Base-by-base conservation (phyloP, 1,284 basidiomycete species). In the Inonotus obliquus region DNA sequence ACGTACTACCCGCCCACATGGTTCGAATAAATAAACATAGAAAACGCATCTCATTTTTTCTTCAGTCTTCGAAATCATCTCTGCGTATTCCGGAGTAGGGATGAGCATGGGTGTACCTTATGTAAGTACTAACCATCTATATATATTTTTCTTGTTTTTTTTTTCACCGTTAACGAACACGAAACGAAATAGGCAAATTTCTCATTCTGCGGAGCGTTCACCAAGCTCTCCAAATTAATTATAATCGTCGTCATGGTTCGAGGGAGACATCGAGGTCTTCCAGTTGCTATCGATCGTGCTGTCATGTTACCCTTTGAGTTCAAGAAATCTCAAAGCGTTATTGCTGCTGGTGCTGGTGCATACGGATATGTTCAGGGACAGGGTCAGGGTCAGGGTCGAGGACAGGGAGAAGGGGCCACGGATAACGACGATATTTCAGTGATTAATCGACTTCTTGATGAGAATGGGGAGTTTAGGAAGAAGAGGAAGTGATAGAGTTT, bases 51-150 rank as follows among this genome's bases (percentile, higher is more conserved):
- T 14, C 62, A 32, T 1, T 60, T 17, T 19, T 37, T 25, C 58
- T 71, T 2, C 68, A 93, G 87, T 91, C 2, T 96, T 94, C 69
- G 93, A 96, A 72, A 72, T 94, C 23, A 91, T 94, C 7, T 95
- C 92, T n/a, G 95, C 94, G 0, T 97, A 96, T 70, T 94, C 93
- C 1, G 91, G 90, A 2, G 93, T 96, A 62, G 95, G 94, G 0
- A 79, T 97, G 4, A 94, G 88, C 71, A 75, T 89, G 7, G 88
- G 87, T 7, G 76, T 86, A 41, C 84, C 86, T 25, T 77, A 74
- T n/a, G 87, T 89, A 57, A 69, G 82, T 73, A 19, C 32, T 19
- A 25, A 45, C 7, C 39, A 6, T 51, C 25, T 21, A 67, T 29
- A 35, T 32, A 5, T 10, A 25, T 25, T 52, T 48, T 65, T 25